Percentiles rank a stretch among this genome's conserved stretches.
These are phyloP conservation scores for Toxicodendron radicans DNA, from an alignment of 345 rosid genomes.

Conservation along the genomic window DNA sequence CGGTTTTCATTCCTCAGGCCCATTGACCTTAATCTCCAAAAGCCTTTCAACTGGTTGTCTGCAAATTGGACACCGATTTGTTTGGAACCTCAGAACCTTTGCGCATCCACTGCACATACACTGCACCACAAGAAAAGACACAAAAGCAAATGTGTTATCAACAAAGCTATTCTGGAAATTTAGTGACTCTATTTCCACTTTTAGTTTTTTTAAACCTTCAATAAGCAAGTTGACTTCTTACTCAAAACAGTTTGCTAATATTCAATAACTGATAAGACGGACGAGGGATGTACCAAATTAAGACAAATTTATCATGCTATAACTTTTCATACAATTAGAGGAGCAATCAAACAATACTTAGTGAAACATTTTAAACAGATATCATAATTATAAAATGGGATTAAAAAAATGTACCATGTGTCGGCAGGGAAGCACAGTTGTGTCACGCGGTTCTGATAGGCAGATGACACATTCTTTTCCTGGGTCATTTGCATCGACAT, in stretches of 20 bases:
- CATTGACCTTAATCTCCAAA: constrained; percentile 79
- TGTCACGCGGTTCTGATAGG: constrained; percentile 87
- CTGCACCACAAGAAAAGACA: constrained; percentile 38
- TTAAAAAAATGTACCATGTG: constrained; percentile 69
- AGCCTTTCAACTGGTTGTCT: constrained; percentile 96
- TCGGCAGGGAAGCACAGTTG: constrained; percentile 93
- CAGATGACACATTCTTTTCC: constrained; percentile 97
- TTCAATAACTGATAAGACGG: background rate
- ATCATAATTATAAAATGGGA: background rate
- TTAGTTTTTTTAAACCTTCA: background rate
- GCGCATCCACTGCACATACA: constrained; percentile 99
- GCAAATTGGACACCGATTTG: constrained; percentile 90
- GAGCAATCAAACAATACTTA: background rate
- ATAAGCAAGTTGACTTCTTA: background rate
- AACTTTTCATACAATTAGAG: background rate
- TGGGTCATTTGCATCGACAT: constrained; percentile 65
- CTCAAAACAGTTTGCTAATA: background rate
- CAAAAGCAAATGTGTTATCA: background rate
- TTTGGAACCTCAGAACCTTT: constrained; percentile 84
- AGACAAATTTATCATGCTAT: background rate
- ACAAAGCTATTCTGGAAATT: background rate
- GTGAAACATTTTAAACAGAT: background rate
- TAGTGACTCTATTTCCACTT: background rate
- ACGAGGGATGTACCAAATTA: background rate
- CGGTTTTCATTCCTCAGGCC: constrained; percentile 40